Evolutionary conservation across 2,329 filamentous ascomycete genomes (phyloP).

Genomic region (Penicillium sp.): DNA sequence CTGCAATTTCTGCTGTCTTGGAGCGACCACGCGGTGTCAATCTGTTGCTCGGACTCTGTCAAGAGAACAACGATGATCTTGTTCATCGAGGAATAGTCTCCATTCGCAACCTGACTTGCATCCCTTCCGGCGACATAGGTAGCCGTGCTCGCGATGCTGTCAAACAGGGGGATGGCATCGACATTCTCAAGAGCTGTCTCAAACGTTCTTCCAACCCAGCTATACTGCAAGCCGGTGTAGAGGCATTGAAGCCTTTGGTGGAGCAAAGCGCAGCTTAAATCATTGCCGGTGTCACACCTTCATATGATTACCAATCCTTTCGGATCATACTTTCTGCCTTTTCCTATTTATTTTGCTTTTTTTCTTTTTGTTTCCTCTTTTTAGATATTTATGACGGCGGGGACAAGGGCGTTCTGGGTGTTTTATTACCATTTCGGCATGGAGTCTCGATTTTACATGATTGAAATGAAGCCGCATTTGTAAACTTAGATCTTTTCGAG

Average conservation of each 20-base stretch:
- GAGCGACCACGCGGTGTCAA: slow-evolving; percentile 67
- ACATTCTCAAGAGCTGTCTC: slow-evolving; percentile 65
- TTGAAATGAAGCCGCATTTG: slow-evolving; percentile 4
- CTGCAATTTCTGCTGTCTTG: slow-evolving; percentile 67
- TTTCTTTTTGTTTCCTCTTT: slow-evolving; percentile 6
- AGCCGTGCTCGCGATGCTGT: slow-evolving; percentile 58
- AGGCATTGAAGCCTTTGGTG: slow-evolving; percentile 67
- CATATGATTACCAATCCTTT: background rate
- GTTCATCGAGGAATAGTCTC: slow-evolving; percentile 69
- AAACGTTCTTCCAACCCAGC: slow-evolving; percentile 65
- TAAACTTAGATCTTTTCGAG: slow-evolving; percentile 9
- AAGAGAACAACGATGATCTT: slow-evolving; percentile 57
- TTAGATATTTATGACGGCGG: slow-evolving; percentile 5
- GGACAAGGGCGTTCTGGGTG: background rate
- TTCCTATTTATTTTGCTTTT: background rate
- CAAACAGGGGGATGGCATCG: slow-evolving; percentile 60
- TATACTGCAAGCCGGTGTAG: slow-evolving; percentile 67
- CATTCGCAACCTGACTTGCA: slow-evolving; percentile 65
- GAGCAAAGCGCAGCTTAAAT: slow-evolving; percentile 27
- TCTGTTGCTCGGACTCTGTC: slow-evolving; percentile 75
- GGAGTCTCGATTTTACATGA: slow-evolving; percentile 3
- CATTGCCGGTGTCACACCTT: too few relatives aligned
- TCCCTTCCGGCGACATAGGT: slow-evolving; percentile 62
- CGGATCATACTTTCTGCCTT: background rate
- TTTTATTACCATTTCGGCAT: background rate